A percentile compares a stretch with the other conserved stretches of the same genome.
Conservation (phyloP, 495 filamentous ascomycete species). For the Aspergillus ostianus region DNA sequence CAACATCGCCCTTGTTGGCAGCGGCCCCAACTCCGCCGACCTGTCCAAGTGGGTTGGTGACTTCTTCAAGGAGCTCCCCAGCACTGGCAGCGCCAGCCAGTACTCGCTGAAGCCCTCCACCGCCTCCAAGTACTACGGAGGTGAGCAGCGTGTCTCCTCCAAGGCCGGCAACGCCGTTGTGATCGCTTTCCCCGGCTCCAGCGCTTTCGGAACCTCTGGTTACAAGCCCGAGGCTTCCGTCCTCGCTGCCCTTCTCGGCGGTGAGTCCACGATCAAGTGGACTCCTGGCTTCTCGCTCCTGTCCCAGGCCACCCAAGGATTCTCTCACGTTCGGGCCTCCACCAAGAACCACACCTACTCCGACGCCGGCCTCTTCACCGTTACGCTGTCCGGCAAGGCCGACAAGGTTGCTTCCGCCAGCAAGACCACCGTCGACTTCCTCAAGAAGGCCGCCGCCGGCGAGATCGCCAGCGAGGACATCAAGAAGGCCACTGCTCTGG, state of each 20-base stretch:
- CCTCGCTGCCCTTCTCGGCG: constrained; percentile 85
- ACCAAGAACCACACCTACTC: constrained; percentile 85
- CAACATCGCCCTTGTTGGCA: constrained; percentile 88
- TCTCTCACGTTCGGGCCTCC: constrained; percentile 62
- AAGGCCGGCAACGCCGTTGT: constrained; percentile 72
- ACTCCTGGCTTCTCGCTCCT: constrained; percentile 87
- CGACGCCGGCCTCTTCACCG: constrained; percentile 84
- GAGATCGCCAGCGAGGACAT: constrained; percentile 77
- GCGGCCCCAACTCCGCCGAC: constrained; percentile 72
- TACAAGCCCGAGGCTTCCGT: constrained; percentile 91
- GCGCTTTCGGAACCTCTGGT: constrained; percentile 62
- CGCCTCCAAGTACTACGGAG: constrained; percentile 84
- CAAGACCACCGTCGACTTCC: constrained; percentile 64
- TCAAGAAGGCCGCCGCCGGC: constrained; percentile 76
- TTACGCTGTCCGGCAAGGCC: constrained; percentile 73
- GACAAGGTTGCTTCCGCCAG: constrained; percentile 62
- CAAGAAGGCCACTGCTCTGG: constrained; percentile 85
- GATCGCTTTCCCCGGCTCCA: constrained; percentile 88
- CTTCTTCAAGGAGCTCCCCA: constrained; percentile 67
- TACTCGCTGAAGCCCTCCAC: constrained; percentile 38
- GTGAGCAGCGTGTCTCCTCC: constrained; percentile 86
- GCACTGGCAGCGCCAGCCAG: constrained; percentile 32
- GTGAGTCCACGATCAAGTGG: constrained; percentile 92
- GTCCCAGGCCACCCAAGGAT: constrained; percentile 66
- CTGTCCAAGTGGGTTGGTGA: constrained; percentile 89